These are phyloP conservation scores for Vinca minor DNA, from an alignment of 257 asterid species.

Conservation along the genomic window DNA sequence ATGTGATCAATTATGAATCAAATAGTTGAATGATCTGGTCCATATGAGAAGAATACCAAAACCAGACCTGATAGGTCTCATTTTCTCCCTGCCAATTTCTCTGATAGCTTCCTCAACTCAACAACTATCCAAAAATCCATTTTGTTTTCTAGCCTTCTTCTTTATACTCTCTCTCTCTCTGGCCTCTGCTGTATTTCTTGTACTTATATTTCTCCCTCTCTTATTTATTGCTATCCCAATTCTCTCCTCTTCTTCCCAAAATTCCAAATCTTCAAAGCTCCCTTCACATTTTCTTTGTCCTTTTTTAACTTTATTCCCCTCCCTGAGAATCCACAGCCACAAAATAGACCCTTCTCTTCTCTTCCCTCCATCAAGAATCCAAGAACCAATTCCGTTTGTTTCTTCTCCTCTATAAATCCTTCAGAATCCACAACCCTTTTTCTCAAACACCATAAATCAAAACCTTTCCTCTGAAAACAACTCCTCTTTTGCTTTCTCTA, in stretches of 20 bases:
- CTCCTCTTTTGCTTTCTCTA: neutral
- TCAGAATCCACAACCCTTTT: slow-evolving; percentile 1
- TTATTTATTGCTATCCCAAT: neutral
- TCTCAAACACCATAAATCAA: neutral
- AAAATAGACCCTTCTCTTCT: neutral
- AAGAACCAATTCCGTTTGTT: neutral
- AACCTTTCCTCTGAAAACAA: neutral
- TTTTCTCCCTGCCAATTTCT: slow-evolving; percentile 1
- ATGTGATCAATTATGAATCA: too few species aligned
- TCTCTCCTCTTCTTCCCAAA: neutral
- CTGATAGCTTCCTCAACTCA: slow-evolving; percentile 18
- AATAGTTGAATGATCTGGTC: too few species aligned
- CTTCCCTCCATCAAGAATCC: neutral
- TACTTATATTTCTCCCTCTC: neutral
- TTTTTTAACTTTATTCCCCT: neutral
- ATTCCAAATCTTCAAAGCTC: neutral
- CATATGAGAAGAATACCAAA: too few species aligned
- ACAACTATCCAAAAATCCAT: slow-evolving; percentile 24
- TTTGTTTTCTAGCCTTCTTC: slow-evolving; percentile 20
- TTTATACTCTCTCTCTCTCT: slow-evolving; percentile 2
- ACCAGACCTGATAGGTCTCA: slow-evolving; percentile 16
- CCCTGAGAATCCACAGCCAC: slow-evolving; percentile 3
- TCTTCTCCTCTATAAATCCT: slow-evolving; percentile 10
- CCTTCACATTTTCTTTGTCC: neutral
- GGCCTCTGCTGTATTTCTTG: slow-evolving; percentile 13